These are phyloP conservation scores for Coemansia sp. DNA, from an alignment of 192 early-diverging fungal species.

Conservation along the genomic window DNA sequence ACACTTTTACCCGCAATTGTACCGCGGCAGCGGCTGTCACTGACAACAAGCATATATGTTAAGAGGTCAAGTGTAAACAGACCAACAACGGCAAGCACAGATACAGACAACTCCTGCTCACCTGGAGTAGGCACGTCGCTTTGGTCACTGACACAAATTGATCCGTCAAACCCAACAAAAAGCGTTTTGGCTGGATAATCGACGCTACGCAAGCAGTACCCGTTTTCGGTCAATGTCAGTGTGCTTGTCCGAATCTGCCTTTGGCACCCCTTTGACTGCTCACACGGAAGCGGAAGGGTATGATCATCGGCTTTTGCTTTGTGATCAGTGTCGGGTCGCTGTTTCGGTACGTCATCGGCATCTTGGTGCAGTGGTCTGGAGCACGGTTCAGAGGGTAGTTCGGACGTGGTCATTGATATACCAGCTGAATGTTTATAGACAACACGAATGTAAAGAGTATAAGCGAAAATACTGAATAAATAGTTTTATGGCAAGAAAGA, in stretches of 20 bases:
- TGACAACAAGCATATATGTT: slow-evolving; percentile 36
- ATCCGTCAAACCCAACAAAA: slow-evolving; percentile 26
- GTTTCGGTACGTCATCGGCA: neutral
- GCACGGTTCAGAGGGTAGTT: neutral
- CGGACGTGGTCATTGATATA: slow-evolving; percentile 1
- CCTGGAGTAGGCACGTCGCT: neutral
- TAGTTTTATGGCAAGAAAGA: no score
- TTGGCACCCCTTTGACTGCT: neutral
- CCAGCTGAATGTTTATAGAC: no score
- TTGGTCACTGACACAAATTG: neutral
- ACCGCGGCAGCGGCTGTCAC: slow-evolving; percentile 28
- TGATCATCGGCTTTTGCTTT: neutral
- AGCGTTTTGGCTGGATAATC: slow-evolving; percentile 20
- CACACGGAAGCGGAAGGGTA: neutral
- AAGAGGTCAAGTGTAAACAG: slow-evolving; percentile 29
- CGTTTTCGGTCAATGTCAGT: slow-evolving; percentile 17
- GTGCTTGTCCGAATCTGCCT: slow-evolving; percentile 25
- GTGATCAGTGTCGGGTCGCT: neutral
- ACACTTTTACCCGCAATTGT: slow-evolving; percentile 20
- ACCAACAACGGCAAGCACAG: slow-evolving; percentile 31
- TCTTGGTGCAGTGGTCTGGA: neutral
- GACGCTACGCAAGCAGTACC: slow-evolving; percentile 37
- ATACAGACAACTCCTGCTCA: slow-evolving; percentile 1
- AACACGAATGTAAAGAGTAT: no score
- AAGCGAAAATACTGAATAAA: neutral